Base-by-base conservation (phyloP, 257 asterid species). In the Nicotiana paniculata region DNA sequence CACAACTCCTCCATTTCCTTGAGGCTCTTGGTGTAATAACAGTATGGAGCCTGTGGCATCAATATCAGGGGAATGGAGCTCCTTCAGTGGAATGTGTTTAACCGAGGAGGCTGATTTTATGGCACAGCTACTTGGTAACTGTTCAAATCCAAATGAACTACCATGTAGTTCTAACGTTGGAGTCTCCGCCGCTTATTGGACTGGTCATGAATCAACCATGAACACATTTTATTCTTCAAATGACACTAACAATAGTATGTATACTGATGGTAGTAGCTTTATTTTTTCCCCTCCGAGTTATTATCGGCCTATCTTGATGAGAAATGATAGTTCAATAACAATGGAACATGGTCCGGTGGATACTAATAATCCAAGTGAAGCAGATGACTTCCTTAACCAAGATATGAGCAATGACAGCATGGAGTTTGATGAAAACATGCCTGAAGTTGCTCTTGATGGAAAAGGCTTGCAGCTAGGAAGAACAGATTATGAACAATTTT, bases 1-100 rank as follows among this genome's bases (percentile, higher is more conserved):
- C 7, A 24, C 8, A 62, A 59, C 28, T 18, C 64, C 15, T 26
- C 32, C 48, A 16, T 66, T 66, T 16, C 75, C 6, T 66, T 64
- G 5, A 26, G 32, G 70, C 10, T 15, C 43, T 65, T 28, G 18
- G n/a, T 10, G 17, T 9, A n/a, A n/a, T 26, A 13, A 30, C 0
- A 24, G 85, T 37, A 91, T 93, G 97, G 97, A 92, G 86, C 66
- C 81, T 33, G 43, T 87, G 75, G 93, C 85, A 74, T 84, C 90
- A 39, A 92, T 92, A 82, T 82, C 88, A 61, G 95, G 91, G 75
- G 95, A 93, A 83, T 91, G 92, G 94, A 93, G 90, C 9, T 84
- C 92, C 21, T 77, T 91, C 33, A 88, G 88, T 90, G 91, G 78
- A 82, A 85, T 92, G 85, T 91, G 90, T 76, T 85, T 89, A 0